phyloP scores from a whole-genome alignment of 495 filamentous ascomycete genomes.

The Aspergillus biplanus region DNA sequence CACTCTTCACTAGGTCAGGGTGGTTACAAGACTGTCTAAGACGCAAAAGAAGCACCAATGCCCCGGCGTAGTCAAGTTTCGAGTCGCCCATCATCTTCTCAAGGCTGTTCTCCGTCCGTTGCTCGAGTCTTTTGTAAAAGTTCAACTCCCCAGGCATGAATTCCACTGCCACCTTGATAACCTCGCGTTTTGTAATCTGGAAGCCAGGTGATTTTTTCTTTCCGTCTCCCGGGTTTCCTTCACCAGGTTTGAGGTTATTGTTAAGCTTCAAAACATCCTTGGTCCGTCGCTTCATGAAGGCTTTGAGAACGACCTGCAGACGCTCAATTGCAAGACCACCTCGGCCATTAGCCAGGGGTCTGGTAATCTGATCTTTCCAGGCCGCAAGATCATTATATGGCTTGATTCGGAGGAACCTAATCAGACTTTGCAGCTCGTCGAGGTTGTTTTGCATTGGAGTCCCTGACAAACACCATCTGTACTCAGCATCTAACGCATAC shows the following conservation, averaged over 20 bases:
- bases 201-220: conserved; percentile 64
- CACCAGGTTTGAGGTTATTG: conserved; percentile 71
- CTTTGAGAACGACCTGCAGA: conserved; percentile 79
- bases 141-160: conserved; percentile 78
- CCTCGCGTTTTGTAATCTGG: conserved; percentile 83
- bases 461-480: conserved; percentile 94
- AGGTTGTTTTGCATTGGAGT: conserved; percentile 98
- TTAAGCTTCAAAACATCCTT: conserved; percentile 92
- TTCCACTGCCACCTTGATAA: conserved; percentile 76
- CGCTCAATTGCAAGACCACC: conserved; percentile 89
- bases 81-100: conserved; percentile 81
- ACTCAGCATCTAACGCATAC: conserved; percentile 77
- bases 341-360: conserved; percentile 80
- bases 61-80: conserved; percentile 77
- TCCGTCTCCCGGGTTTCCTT: conserved; percentile 49
- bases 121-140: conserved; percentile 84
- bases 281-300: conserved; percentile 94
- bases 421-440: conserved; percentile 92
- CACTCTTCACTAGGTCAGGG: conserved; percentile 80
- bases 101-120: conserved; percentile 81
- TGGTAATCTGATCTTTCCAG: conserved; percentile 88
- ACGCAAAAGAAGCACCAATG: conserved; percentile 84
- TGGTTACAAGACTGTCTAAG: conserved; percentile 95
- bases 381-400: conserved; percentile 80
- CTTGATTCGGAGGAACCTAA: conserved; percentile 89